Base-by-base conservation (phyloP, 768 basidiomycete species). In the Agaricus sinodeliciosus region DNA sequence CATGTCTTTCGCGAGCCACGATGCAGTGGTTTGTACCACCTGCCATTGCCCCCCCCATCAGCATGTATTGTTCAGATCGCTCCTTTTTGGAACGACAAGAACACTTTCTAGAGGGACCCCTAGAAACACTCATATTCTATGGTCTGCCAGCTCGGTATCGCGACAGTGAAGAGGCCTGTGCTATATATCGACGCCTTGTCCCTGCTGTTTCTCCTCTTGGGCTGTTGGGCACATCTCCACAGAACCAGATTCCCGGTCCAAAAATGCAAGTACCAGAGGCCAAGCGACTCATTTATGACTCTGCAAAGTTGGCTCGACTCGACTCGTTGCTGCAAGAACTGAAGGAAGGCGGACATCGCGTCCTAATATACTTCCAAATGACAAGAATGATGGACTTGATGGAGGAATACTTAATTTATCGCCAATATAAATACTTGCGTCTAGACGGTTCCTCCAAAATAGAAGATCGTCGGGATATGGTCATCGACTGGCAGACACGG, bases 381-480 rank as follows among this genome's bases (percentile, higher is more conserved):
- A 98, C 95, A 11, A 82, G 87, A 55, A 99, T 98, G 96, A 96
- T 99, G 86, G 94, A 97, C 66, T 74, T 98, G 46, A 94, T 98
- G 83, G 96, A 98, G 67, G 96, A 98, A 66, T 99, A 97, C 66
- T 76, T 99, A 55, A 91, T 96, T 54, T 96, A 89, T 71, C 85
- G 95, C 2, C 94, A 97, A 66, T 93, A 93, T 75, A 94, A 93
- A 67, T 96, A 97, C 64, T 72, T 96, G 15, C 80, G 94, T 35
- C 71, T 97, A 51, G 94, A 97, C 68, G 94, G 94, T 35, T 89
- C 89, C 1, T 95, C 93, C 26, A 93, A 94, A 60, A 77, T 99
- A 49, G 93, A 94, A 60, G 96, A 99, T 65, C 79, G 96, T 60
- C 80, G 96, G 53, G 96, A 98, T 67, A 98, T 99, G 96, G 96